These are phyloP conservation scores for Aspergillus tanneri DNA, from an alignment of 2,329 filamentous ascomycete genomes.

Conservation along the genomic window DNA sequence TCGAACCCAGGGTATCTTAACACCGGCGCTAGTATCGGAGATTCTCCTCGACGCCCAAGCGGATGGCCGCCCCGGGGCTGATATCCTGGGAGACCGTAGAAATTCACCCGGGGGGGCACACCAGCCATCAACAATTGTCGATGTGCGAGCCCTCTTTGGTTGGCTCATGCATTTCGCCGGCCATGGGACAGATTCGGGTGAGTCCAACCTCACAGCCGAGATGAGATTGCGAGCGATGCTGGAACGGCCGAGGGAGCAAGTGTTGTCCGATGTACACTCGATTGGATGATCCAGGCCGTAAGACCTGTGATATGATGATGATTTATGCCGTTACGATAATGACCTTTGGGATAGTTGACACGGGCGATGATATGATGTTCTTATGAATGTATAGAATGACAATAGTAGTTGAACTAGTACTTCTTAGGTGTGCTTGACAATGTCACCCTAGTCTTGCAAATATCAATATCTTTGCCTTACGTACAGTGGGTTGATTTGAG, in stretches of 20 bases:
- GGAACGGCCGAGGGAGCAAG: conserved; percentile 24
- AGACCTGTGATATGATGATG: neutral
- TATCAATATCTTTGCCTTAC: too few species aligned
- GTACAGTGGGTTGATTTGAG: too few species aligned
- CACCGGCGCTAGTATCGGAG: conserved; percentile 42
- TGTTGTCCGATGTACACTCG: neutral
- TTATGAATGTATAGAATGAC: too few species aligned
- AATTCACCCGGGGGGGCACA: neutral
- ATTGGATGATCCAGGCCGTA: too few species aligned
- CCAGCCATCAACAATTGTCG: conserved; percentile 21
- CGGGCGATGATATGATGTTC: neutral
- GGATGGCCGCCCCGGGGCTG: conserved; percentile 12
- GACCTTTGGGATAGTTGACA: neutral
- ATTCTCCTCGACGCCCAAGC: conserved; percentile 39
- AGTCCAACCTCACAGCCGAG: conserved; percentile 31
- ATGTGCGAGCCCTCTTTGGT: conserved; percentile 36
- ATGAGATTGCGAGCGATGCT: conserved; percentile 38
- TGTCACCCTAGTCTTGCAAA: too few species aligned
- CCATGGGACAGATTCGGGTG: conserved; percentile 7
- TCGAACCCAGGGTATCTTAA: conserved; percentile 27
- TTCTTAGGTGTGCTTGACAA: too few species aligned
- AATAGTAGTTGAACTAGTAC: too few species aligned
- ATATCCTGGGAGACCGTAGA: neutral
- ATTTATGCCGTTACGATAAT: neutral
- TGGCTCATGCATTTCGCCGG: conserved; percentile 34